Evolutionary conservation across 441 rosid genomes (phyloP), one percentile per base, ranked within the genome.

Genomic region (Cnidoscolus chayamansa): DNA sequence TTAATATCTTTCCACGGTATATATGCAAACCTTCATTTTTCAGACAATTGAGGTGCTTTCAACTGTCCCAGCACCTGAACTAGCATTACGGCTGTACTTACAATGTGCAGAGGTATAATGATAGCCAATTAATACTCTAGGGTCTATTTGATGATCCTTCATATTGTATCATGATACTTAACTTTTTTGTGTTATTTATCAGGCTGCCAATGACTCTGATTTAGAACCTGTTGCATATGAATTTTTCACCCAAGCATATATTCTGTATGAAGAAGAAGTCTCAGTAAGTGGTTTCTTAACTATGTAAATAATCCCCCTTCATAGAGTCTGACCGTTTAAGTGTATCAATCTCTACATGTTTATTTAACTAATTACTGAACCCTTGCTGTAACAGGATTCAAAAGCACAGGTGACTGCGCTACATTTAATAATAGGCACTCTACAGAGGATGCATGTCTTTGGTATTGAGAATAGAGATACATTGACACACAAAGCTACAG

Each of bases 401-500:
- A 87, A 84, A 80, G 97, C 95, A 40, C 99, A 96, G 82, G 89
- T 96, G 81, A 96, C 97, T 10, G 96, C 99, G 5, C 62, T 96
- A 47, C 95, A 93, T 77, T 80, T 91, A 72, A 91, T 96, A 67
- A 87, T 93, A 67, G 99, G 99, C 73, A 95, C 99, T 65, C 90
- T 95, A 67, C 99, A 93, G 79, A 90, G 97, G 87, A 93, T 93
- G 97, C 95, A 90, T 80, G 94, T 95, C 37, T 95, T 95, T 78
- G 98, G 99, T 65, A 91, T 91, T 71, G 99, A 96, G 80, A 96
- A 96, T 75, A 90, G 98, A 80, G 99, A 96, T 86, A 96, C 99
- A 35, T 83, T 96, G 79, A 91, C 98, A 9, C 98, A 93, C 74
- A 96, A 96, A 82, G 97, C 99, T 49, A 91, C 88, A 0, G 99